These are phyloP conservation scores for Alternaria atra DNA, from an alignment of 2,329 filamentous ascomycete species.

Conservation along the genomic window DNA sequence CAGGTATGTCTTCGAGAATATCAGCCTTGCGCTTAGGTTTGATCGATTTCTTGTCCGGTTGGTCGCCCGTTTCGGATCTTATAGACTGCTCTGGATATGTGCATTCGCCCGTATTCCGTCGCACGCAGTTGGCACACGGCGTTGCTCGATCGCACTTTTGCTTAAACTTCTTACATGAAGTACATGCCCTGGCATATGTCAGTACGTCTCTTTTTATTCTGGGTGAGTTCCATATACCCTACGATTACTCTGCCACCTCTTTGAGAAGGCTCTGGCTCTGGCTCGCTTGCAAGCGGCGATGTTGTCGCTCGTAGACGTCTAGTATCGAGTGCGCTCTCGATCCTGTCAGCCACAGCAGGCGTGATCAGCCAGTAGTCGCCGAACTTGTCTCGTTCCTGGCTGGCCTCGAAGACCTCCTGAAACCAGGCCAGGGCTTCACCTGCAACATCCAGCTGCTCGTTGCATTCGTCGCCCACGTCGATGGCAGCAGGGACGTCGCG, in stretches of 20 bases:
- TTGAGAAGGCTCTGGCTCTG: conserved; percentile 8
- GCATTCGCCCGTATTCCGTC: conserved; percentile 13
- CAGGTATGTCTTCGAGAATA: conserved; percentile 44
- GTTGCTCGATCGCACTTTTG: conserved; percentile 19
- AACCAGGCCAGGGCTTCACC: conserved; percentile 71
- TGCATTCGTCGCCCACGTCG: conserved; percentile 75
- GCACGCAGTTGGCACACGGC: conserved; percentile 22
- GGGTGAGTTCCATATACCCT: conserved; percentile 16
- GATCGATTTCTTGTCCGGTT: neutral
- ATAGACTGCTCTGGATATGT: conserved; percentile 11
- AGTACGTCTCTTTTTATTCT: neutral
- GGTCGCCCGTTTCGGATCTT: conserved; percentile 2
- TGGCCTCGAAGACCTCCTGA: conserved; percentile 71
- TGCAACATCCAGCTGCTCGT: conserved; percentile 70
- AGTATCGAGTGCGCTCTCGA: conserved; percentile 42
- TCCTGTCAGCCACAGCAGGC: conserved; percentile 45
- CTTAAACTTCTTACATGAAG: conserved; percentile 19
- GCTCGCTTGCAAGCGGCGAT: conserved; percentile 16
- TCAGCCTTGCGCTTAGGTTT: neutral
- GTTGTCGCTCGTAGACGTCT: conserved; percentile 26
- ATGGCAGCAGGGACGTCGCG: conserved; percentile 73
- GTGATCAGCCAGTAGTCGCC: conserved; percentile 73
- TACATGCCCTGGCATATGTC: conserved; percentile 16
- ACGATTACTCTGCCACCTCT: conserved; percentile 12
- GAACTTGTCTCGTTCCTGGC: conserved; percentile 68